phyloP scores from a whole-genome alignment of 73 alveolate species.

The Tetrahymena elliotti region DNA sequence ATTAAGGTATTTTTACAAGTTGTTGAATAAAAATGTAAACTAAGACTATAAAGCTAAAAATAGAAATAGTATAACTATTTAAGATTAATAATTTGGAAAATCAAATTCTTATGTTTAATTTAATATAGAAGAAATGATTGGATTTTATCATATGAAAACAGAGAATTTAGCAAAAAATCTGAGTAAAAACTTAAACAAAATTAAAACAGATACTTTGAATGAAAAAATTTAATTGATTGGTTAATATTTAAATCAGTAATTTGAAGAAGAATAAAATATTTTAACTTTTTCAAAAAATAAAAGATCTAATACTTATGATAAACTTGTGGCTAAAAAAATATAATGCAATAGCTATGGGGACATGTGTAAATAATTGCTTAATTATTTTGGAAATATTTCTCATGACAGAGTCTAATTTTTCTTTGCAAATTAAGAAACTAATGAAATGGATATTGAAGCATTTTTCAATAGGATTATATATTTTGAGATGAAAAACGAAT shows the following conservation, averaged over 20 bases:
- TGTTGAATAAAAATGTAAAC: neutral
- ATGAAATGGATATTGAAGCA: neutral
- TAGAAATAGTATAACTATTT: neutral
- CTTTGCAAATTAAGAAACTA: neutral
- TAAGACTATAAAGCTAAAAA: neutral
- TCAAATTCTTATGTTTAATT: neutral
- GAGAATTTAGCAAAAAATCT: neutral
- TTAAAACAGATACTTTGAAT: neutral
- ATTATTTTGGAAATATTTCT: neutral
- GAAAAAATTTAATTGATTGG: neutral
- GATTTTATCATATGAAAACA: neutral
- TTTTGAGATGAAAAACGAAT: neutral
- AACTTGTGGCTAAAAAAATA: neutral
- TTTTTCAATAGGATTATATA: neutral
- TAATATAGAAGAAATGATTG: neutral
- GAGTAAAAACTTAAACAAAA: too few relatives aligned
- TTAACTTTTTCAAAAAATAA: neutral
- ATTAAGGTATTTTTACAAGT: neutral
- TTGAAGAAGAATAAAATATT: neutral
- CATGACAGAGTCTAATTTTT: neutral
- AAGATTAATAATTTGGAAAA: neutral
- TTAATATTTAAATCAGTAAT: too few relatives aligned
- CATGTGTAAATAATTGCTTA: neutral
- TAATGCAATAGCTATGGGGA: neutral
- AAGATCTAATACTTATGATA: neutral